phyloP scores from a whole-genome alignment of 2,329 filamentous ascomycete species.

The Monosporascus sp. region DNA sequence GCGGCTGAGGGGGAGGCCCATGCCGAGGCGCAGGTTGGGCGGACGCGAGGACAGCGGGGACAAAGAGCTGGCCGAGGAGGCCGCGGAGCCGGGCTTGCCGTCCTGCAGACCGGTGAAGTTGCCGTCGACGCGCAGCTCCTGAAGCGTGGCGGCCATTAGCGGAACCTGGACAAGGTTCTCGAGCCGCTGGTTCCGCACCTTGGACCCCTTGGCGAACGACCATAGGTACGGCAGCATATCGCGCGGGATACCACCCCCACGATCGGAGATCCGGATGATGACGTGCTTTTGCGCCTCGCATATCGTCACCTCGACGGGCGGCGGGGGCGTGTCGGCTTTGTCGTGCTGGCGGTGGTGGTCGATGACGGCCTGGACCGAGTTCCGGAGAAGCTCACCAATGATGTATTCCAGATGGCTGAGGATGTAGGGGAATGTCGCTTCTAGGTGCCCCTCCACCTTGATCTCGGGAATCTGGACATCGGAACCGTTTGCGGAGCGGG shows the following conservation, averaged over 20 bases:
- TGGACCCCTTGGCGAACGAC: constrained; percentile 94
- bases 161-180: constrained; percentile 83
- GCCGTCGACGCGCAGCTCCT: constrained; percentile 62
- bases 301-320: constrained; percentile 88
- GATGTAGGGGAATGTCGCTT: constrained; percentile 93
- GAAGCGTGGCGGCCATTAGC: constrained; percentile 86
- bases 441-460: constrained; percentile 74
- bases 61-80: constrained; percentile 33
- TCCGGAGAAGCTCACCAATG: constrained; percentile 87
- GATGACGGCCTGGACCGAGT: constrained; percentile 88
- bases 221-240: constrained; percentile 86
- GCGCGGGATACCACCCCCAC: constrained; percentile 83
- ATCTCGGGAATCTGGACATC: constrained; percentile 72
- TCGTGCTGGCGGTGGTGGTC: constrained; percentile 63
- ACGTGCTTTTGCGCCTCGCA: constrained; percentile 93
- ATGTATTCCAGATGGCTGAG: constrained; percentile 96
- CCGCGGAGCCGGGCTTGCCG: constrained; percentile 2
- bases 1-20: constrained; percentile 87
- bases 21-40: constrained; percentile 81
- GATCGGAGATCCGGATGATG: constrained; percentile 92
- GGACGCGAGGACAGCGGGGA: constrained; percentile 75
- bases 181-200: constrained; percentile 67
- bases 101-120: constrained; percentile 19
- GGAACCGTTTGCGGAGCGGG: constrained; percentile 67
- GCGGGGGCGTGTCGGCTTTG: constrained; percentile 42